Base-by-base conservation (phyloP, 2,329 filamentous ascomycete genomes). In the Onygenales sp. region DNA sequence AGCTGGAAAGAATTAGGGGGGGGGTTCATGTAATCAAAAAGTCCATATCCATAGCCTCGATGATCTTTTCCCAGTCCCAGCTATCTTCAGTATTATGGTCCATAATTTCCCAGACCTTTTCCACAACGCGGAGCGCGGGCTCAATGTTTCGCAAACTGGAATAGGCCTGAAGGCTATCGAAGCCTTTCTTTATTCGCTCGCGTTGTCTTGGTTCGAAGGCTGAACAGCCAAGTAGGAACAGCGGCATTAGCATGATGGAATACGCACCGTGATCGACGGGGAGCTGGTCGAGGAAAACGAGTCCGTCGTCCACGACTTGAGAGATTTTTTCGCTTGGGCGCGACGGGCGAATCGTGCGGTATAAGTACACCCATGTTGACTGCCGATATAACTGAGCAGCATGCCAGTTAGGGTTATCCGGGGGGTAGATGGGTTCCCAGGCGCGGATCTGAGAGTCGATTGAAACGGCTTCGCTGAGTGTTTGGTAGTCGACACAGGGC, bases 361-460 rank as follows among this genome's bases (percentile, higher is more conserved):
- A 81, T 1, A 84, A 74, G 60, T 83, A 84, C 9, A 83, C 77
- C 80, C 80, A 83, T 6, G 79, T 81, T 43, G 78, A 81, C 62
- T 83, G 80, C 10, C 80, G 74, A 63, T 84, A 84, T 5, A 83
- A 69, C 66, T 83, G 78, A 1, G 79, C 79, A 44, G 80, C 73
- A 35, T 71, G 76, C 67, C 75, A 81, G 53, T 80, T 79, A 5
- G 78, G 72, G 5, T 76, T 75, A 43, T 76, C 73, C 2, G 73
- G 69, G 9, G 70, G 62, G 54, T 81, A 78, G 0, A 72, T 73
- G 2, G 88, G 87, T 27, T 79, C 78, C 90, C 90, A 95, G 11
- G 81, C 78, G 5, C 83, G 79, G 51, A 95, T 84, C 5, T 80
- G 83, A 11, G 79, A 78, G 59, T 94, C 86, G 61, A 95, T 90